Percentiles rank a stretch among this genome's conserved stretches.
Evolutionary conservation across 441 rosid genomes (phyloP).

Genomic region (Metrosideros polymorpha): DNA sequence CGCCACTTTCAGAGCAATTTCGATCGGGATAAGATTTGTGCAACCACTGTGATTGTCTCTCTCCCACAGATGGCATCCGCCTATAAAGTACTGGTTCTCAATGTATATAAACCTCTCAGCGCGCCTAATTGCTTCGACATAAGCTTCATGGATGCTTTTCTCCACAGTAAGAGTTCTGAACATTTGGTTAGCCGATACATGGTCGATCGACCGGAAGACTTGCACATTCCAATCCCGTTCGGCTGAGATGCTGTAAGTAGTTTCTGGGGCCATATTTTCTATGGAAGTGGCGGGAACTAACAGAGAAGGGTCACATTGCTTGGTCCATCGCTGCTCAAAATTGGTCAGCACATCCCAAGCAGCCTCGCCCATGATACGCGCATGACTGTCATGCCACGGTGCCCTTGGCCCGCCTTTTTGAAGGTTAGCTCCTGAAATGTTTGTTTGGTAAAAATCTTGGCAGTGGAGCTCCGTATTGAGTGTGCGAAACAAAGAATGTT

Average conservation of each 20-base stretch:
- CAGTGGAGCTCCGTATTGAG: constrained; percentile 35
- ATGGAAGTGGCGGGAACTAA: constrained; percentile 31
- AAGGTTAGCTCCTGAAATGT: constrained; percentile 49
- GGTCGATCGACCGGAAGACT: constrained; percentile 71
- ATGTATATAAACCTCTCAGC: constrained; percentile 78
- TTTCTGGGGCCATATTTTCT: constrained; percentile 24
- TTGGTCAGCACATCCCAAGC: constrained; percentile 66
- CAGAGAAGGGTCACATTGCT: constrained; percentile 55
- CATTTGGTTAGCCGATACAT: constrained; percentile 42
- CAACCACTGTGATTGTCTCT: constrained; percentile 55
- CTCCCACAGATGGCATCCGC: constrained; percentile 78
- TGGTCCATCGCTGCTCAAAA: constrained; percentile 83
- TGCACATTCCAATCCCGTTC: constrained; percentile 67
- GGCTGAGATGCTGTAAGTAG: constrained; percentile 15
- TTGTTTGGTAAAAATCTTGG: constrained; percentile 66
- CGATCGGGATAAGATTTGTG: constrained; percentile 72
- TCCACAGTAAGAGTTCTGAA: constrained; percentile 39
- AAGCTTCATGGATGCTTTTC: constrained; percentile 73
- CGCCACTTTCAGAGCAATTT: constrained; percentile 65
- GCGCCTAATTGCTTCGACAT: constrained; percentile 61
- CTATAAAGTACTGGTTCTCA: constrained; percentile 86
- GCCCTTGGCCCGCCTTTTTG: constrained; percentile 86
- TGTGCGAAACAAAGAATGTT: constrained; percentile 62
- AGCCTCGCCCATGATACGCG: constrained; percentile 55
- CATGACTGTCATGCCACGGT: constrained; percentile 91